A percentile compares a stretch with the other conserved stretches of the same genome.
Conservation (phyloP, 78 protist species). For the Pigoraptor vietnamica region DNA sequence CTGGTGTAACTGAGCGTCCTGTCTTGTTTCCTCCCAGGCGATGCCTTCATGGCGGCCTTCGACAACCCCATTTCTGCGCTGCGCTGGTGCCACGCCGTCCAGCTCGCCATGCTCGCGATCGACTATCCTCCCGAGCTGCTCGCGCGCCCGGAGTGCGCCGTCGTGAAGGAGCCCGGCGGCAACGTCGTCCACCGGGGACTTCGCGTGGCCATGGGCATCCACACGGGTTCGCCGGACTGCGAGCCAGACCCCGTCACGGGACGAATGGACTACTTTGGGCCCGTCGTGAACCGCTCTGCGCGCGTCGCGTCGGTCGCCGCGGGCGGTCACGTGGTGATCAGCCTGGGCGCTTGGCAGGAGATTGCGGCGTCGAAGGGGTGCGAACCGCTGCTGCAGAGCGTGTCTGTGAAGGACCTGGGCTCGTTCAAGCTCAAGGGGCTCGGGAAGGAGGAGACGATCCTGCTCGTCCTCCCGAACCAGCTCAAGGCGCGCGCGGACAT, state of each 20-base stretch:
- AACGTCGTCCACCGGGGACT: conserved; percentile 35
- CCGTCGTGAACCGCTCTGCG: conserved; percentile 54
- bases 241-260: conserved; percentile 36
- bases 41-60: conserved; percentile 69
- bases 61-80: background rate
- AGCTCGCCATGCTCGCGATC: conserved; percentile 13
- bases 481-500: background rate
- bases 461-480: background rate
- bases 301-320: conserved; percentile 32
- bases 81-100: conserved; percentile 16
- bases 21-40: conserved; percentile 31
- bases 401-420: background rate
- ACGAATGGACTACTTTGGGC: conserved; percentile 63
- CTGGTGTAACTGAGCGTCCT: background rate
- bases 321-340: conserved; percentile 59
- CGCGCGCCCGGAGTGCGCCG: background rate
- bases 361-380: background rate
- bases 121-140: conserved; percentile 57
- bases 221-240: conserved; percentile 42
- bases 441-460: conserved; percentile 8
- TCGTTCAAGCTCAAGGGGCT: conserved; percentile 22
- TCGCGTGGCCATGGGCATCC: conserved; percentile 67
- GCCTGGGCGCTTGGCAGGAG: background rate
- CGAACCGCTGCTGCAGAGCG: background rate
- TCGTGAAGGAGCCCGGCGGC: background rate